Base-by-base conservation (phyloP, 768 basidiomycete species). In the Mrakia gelida region DNA sequence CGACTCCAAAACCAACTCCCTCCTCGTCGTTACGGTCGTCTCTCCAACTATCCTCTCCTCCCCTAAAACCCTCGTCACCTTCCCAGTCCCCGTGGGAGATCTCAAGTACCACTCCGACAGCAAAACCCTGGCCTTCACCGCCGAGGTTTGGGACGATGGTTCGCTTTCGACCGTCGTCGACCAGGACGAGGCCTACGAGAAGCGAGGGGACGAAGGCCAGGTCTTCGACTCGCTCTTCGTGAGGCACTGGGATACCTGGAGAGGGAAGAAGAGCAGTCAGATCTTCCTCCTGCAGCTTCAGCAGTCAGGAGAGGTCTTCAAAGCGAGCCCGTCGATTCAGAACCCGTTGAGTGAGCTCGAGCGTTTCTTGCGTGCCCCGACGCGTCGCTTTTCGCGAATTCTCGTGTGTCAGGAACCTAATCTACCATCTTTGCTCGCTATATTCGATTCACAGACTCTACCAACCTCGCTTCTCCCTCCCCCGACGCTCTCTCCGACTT, bases 201-300 rank as follows among this genome's bases (percentile, higher is more conserved):
- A 89, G 76, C 88, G 91, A 1, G 94, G 93, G 7, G 89, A 89
- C 73, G 87, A 88, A 0, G 94, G 92, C 1, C 84, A 87, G 78
- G 90, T 92, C 5, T 94, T 90, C 81, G 92, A 93, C 79, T 80
- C 83, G 54, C 87, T 87, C 2, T 93, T 88, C 82, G 90, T 89
- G 56, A 86, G 92, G n/a, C 92, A 93, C 73, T 94, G 92, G 92
- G 89, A 87, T 80, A 86, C 85, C 23, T 95, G 94, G 93, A 84
- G 86, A 59, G 90, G 89, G 0, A 89, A 89, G 26, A 95, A 95
- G 86, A 86, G 86, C 73, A 85, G 88, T 16, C 89, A 92, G 61
- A 85, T 96, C 75, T 93, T 95, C 84, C 88, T 89, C 38, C 90
- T 92, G 73, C 83, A 86, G 59, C 83, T 96, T 32, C 82, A 81